Evolutionary conservation across 2,329 filamentous ascomycete genomes (phyloP).

Genomic region (Thelonectria rubi): DNA sequence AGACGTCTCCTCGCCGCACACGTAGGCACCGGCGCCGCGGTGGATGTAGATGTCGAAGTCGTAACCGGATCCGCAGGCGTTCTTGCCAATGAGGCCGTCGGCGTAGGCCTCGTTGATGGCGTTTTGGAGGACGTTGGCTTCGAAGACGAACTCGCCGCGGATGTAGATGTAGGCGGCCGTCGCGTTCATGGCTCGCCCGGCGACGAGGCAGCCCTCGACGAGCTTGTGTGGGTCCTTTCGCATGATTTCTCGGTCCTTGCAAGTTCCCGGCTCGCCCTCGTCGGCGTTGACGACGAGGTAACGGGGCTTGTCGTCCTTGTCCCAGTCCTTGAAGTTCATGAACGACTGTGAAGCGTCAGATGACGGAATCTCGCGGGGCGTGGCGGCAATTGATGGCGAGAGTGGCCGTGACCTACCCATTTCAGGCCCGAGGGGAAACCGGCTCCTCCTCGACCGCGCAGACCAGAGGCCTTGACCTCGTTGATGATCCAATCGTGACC

Average conservation of each 20-base stretch:
- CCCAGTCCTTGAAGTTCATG: constrained; percentile 99
- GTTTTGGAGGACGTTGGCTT: constrained; percentile 90
- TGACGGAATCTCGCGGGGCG: constrained; percentile 34
- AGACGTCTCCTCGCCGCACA: constrained; percentile 98
- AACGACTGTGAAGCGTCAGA: constrained; percentile 73
- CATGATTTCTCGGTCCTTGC: constrained; percentile 99
- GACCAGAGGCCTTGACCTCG: constrained; percentile 95
- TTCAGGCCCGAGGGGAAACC: constrained; percentile 98
- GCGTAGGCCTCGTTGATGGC: constrained; percentile 98
- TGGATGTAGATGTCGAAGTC: constrained; percentile 98
- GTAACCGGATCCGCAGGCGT: constrained; percentile 95
- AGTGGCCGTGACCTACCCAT: constrained; percentile 76
- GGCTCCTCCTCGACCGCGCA: constrained; percentile 94
- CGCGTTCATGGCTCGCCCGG: constrained; percentile 98
- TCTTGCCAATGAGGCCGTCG: constrained; percentile 95
- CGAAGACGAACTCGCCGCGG: constrained; percentile 96
- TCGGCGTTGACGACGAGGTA: constrained; percentile 99
- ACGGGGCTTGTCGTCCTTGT: constrained; percentile 94
- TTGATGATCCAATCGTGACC: constrained; percentile 99
- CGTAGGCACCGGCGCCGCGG: constrained; percentile 96
- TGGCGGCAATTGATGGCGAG: constrained; percentile 21
- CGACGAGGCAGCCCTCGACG: constrained; percentile 94
- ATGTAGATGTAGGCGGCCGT: constrained; percentile 99
- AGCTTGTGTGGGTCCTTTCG: constrained; percentile 99
- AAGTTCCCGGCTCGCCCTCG: constrained; percentile 97